These are phyloP conservation scores for Fusarium circinatum DNA, from an alignment of 2,329 filamentous ascomycete species.

Conservation along the genomic window DNA sequence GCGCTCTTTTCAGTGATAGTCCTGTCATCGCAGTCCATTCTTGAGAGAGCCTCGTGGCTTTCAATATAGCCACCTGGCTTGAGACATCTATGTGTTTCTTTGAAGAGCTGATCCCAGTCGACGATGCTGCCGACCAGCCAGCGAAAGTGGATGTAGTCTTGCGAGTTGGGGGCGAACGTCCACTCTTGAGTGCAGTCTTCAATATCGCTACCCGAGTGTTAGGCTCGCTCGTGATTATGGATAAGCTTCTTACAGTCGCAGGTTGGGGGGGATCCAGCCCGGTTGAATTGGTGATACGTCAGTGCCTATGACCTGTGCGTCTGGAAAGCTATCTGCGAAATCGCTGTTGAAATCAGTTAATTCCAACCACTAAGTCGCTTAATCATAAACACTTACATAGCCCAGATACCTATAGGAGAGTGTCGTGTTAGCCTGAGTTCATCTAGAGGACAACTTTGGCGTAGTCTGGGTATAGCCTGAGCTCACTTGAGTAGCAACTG, in stretches of 20 bases:
- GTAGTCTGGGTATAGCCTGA: rapidly evolving
- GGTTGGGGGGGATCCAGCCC: constrained; percentile 21
- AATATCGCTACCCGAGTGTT: constrained; percentile 2
- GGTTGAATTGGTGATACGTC: constrained; percentile 33
- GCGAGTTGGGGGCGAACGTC: constrained; percentile 22
- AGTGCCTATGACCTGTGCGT: constrained; percentile 21
- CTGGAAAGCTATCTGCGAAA: constrained; percentile 21
- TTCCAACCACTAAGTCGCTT: rapidly evolving
- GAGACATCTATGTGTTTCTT: constrained; percentile 16
- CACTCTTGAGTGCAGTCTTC: constrained; percentile 36
- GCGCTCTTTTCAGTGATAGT: constrained; percentile 20
- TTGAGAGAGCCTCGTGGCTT: constrained; percentile 27
- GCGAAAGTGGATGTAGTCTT: constrained; percentile 31
- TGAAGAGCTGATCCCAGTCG: constrained; percentile 21
- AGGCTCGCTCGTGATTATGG: rapidly evolving
- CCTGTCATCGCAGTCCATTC: constrained; percentile 24
- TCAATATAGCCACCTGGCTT: constrained; percentile 26
- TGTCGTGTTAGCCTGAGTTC: neutral
- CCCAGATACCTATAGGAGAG: constrained; percentile 9
- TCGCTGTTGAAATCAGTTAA: neutral
- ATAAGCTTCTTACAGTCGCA: neutral
- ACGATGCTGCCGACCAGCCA: constrained; percentile 30
- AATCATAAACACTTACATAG: constrained; percentile 5
- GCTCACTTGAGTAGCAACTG: neutral
- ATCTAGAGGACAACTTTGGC: neutral